Conservation (phyloP, 106 monocot species). For the Triglochin maritima region DNA sequence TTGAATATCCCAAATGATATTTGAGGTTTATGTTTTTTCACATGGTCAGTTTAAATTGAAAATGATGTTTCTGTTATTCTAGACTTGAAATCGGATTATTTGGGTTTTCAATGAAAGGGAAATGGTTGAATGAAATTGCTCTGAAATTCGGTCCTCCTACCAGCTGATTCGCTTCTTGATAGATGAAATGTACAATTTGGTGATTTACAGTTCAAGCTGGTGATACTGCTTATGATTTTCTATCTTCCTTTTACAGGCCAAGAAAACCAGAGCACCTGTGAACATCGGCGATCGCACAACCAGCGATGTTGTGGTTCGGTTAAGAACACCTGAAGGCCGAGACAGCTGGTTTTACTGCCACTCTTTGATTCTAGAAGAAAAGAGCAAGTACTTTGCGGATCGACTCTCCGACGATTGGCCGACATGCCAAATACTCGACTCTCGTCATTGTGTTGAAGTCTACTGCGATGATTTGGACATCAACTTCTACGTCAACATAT, state of each 20-base stretch:
- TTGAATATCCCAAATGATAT: too few relatives aligned
- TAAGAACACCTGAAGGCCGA: constrained; percentile 62
- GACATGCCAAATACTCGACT: constrained; percentile 81
- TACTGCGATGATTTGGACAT: constrained; percentile 60
- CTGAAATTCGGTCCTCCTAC: too few relatives aligned
- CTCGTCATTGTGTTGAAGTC: constrained; percentile 70
- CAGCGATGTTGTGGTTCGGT: constrained; percentile 74
- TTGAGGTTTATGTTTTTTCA: too few relatives aligned
- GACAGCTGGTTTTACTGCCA: constrained; percentile 82
- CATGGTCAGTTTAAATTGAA: too few relatives aligned
- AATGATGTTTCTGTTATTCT: too few relatives aligned
- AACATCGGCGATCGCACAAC: constrained; percentile 57
- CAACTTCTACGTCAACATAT: constrained; percentile 44
- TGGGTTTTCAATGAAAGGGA: too few relatives aligned
- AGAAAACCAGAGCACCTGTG: constrained; percentile 6
- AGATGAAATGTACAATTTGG: too few relatives aligned
- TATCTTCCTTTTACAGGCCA: neutral
- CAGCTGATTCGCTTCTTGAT: too few relatives aligned
- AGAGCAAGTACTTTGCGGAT: constrained; percentile 77
- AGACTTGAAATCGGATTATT: too few relatives aligned
- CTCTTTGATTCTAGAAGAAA: constrained; percentile 45
- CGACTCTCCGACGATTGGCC: constrained; percentile 85
- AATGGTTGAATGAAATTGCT: too few relatives aligned
- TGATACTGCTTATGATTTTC: too few relatives aligned
- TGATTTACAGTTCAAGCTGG: too few relatives aligned